Evolutionary conservation across 768 basidiomycete genomes (phyloP).

Genomic region (Kwoniella europaea): DNA sequence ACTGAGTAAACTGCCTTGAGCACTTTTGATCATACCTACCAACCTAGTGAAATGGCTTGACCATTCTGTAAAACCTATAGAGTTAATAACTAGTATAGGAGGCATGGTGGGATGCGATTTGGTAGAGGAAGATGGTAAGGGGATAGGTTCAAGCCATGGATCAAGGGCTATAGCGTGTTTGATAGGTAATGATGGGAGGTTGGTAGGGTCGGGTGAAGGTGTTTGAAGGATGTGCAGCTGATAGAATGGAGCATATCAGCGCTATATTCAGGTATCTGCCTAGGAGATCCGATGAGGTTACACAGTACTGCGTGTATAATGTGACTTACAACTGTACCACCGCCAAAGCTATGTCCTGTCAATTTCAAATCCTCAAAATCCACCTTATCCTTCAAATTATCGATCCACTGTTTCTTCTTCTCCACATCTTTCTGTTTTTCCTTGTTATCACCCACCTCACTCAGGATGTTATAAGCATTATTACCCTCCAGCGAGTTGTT

Average conservation of each 20-base stretch:
- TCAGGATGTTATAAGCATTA: background rate
- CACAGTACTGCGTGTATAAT: too few species aligned
- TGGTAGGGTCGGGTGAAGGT: conserved; percentile 9
- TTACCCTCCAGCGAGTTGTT: conserved; percentile 39
- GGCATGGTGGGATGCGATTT: conserved; percentile 36
- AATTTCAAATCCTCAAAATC: conserved; percentile 60
- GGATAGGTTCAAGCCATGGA: conserved; percentile 82
- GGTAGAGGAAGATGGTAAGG: conserved; percentile 60
- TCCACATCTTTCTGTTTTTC: conserved; percentile 59
- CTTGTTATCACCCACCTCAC: background rate
- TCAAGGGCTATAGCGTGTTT: conserved; percentile 70
- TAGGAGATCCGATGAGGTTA: too few species aligned
- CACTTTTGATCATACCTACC: conserved; percentile 62
- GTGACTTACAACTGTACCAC: conserved; percentile 63
- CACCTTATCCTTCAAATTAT: conserved; percentile 42
- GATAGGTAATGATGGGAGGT: conserved; percentile 64
- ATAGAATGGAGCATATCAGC: background rate
- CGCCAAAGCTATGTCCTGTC: conserved; percentile 68
- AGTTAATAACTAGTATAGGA: conserved; percentile 72
- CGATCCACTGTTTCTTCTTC: conserved; percentile 58
- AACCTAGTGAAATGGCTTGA: conserved; percentile 71
- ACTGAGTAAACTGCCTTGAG: conserved; percentile 42
- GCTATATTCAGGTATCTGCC: too few species aligned
- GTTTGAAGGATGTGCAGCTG: conserved; percentile 36
- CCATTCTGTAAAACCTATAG: conserved; percentile 80